Percentiles rank a stretch among this genome's conserved stretches.
Conservation (phyloP, 441 rosid species). For the Cnidoscolus chayamansa region DNA sequence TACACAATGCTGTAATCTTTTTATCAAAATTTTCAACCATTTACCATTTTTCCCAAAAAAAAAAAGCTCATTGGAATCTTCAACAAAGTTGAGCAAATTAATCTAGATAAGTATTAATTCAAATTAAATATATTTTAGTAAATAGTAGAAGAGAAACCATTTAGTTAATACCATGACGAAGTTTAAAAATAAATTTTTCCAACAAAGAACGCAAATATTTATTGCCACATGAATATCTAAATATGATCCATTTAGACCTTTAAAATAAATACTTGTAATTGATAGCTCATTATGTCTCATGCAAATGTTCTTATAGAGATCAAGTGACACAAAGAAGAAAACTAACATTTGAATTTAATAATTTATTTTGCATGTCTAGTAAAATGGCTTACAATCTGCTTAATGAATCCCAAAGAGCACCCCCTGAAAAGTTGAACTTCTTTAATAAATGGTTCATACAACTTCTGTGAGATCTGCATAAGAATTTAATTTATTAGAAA, state of each 20-base stretch:
- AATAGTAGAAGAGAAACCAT: background rate
- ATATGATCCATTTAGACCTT: no score
- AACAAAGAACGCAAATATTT: no score
- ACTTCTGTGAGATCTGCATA: constrained; percentile 56
- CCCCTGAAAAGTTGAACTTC: constrained; percentile 60
- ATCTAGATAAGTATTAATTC: no score
- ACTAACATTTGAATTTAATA: background rate
- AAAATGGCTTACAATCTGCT: constrained; percentile 58
- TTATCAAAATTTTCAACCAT: background rate
- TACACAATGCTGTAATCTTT: background rate
- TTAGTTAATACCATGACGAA: background rate
- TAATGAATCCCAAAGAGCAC: constrained; percentile 71
- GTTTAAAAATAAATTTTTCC: no score
- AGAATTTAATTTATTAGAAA: background rate
- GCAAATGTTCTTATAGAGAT: background rate
- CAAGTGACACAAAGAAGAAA: background rate
- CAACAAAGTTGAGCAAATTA: background rate
- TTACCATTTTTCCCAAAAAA: no score
- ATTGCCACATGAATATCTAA: no score
- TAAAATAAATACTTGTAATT: background rate
- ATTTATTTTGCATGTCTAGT: background rate
- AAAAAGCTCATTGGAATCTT: background rate
- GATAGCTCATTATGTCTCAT: background rate
- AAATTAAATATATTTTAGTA: no score
- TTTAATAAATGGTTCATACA: constrained; percentile 59